phyloP scores from a whole-genome alignment of 148 eudicot species.

The Cornus controversa region DNA sequence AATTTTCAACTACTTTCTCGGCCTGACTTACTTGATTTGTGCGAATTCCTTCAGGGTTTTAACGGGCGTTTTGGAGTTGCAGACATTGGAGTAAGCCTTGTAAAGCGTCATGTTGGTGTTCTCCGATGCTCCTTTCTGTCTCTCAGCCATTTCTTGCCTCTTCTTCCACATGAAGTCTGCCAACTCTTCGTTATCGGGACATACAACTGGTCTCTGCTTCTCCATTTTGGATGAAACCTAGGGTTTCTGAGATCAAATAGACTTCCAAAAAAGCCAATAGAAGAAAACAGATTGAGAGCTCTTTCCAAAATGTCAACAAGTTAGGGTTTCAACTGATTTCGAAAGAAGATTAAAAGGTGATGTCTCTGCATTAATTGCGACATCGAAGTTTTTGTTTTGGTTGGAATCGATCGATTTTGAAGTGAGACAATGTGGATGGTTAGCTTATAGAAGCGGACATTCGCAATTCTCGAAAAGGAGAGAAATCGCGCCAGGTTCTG shows the following conservation, averaged over 20 bases:
- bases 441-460: no score
- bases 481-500: no score
- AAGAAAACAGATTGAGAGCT: neutral
- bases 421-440: no score
- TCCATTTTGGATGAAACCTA: slow-evolving; percentile 31
- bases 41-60: slow-evolving; percentile 61
- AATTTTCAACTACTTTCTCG: neutral
- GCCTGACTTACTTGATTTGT: slow-evolving; percentile 63
- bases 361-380: no score
- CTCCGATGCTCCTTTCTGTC: slow-evolving; percentile 43
- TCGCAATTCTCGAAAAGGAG: no score
- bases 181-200: slow-evolving; percentile 58
- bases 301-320: neutral
- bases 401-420: no score
- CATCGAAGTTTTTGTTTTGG: no score
- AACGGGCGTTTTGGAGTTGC: slow-evolving; percentile 49
- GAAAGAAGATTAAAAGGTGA: neutral
- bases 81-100: slow-evolving; percentile 53
- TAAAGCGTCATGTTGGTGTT: slow-evolving; percentile 43
- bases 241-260: neutral
- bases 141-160: slow-evolving; percentile 47
- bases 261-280: no score
- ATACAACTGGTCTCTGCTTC: slow-evolving; percentile 26
- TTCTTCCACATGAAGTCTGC: slow-evolving; percentile 56
- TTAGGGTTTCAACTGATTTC: neutral